Evolutionary conservation across 164 flowering plant genomes (phyloP).

Genomic region (Tinospora cordifolia): DNA sequence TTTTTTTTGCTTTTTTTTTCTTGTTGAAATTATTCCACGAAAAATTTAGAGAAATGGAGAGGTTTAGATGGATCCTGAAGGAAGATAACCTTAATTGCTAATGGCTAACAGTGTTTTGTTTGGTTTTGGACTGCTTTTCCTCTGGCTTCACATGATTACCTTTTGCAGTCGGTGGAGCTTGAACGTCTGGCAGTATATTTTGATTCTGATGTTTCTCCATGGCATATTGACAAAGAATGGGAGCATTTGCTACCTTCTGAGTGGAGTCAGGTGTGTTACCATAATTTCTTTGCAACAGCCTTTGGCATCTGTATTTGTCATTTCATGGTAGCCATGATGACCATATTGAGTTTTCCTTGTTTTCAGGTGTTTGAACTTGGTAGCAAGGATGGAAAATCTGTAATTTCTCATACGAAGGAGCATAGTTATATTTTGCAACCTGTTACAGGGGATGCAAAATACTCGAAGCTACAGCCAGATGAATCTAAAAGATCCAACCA

Average conservation of each 20-base stretch:
- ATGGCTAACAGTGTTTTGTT: background rate
- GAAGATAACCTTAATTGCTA: background rate
- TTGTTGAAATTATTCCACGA: too few species aligned
- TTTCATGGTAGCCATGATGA: background rate
- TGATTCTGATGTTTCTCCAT: constrained; percentile 79
- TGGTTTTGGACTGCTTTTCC: background rate
- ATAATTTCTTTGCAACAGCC: background rate
- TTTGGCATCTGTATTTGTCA: background rate
- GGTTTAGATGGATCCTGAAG: background rate
- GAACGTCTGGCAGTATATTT: constrained; percentile 75
- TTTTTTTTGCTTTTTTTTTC: too few species aligned
- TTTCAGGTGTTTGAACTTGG: constrained; percentile 72
- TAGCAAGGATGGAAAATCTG: constrained; percentile 50
- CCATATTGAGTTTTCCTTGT: constrained; percentile 4
- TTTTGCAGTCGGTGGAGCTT: constrained; percentile 70
- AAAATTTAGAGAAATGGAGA: background rate
- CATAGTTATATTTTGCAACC: constrained; percentile 86
- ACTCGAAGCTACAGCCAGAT: constrained; percentile 49
- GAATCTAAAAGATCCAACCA: constrained; percentile 35
- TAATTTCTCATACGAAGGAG: constrained; percentile 22
- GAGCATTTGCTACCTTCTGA: constrained; percentile 82
- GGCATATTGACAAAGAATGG: constrained; percentile 75
- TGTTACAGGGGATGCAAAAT: constrained; percentile 85
- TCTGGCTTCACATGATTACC: constrained; percentile 1
- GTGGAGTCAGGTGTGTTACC: constrained; percentile 66